A percentile compares a stretch with the other conserved stretches of the same genome.
These are phyloP conservation scores for Flammula alnicola DNA, from an alignment of 1,284 basidiomycete genomes.

Conservation along the genomic window DNA sequence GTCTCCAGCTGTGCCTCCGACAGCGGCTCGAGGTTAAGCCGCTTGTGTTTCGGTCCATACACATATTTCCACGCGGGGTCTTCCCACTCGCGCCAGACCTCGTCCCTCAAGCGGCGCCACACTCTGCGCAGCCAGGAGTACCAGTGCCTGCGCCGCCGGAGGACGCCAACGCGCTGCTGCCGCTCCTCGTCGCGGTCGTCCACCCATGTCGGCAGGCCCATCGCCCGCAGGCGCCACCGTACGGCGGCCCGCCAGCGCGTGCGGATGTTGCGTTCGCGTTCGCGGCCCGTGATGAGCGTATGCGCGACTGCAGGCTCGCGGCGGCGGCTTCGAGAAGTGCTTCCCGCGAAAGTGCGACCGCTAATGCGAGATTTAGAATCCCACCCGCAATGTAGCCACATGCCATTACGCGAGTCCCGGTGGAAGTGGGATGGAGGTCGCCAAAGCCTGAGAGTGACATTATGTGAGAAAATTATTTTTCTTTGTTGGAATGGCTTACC, in stretches of 20 bases:
- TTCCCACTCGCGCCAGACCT: slow-evolving; percentile 24
- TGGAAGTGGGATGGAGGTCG: slow-evolving; percentile 62
- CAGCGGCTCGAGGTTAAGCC: slow-evolving; percentile 64
- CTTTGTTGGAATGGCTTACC: slow-evolving; percentile 36
- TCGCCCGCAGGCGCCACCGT: slow-evolving; percentile 57
- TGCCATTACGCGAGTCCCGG: slow-evolving; percentile 57
- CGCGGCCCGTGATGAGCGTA: slow-evolving; percentile 46
- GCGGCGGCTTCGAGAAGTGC: slow-evolving; percentile 74
- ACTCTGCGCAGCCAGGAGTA: slow-evolving; percentile 20
- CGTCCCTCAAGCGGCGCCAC: slow-evolving; percentile 20
- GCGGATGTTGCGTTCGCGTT: slow-evolving; percentile 47
- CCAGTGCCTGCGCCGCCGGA: slow-evolving; percentile 17
- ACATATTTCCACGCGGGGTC: slow-evolving; percentile 41
- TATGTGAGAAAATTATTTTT: neutral
- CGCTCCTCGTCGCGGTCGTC: slow-evolving; percentile 33
- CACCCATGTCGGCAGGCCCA: slow-evolving; percentile 57
- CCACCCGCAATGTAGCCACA: slow-evolving; percentile 64
- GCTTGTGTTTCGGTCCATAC: slow-evolving; percentile 31
- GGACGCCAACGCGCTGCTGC: slow-evolving; percentile 1
- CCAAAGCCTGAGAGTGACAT: slow-evolving; percentile 62
- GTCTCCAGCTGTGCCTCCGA: slow-evolving; percentile 54
- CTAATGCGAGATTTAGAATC: slow-evolving; percentile 66
- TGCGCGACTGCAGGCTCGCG: slow-evolving; percentile 60
- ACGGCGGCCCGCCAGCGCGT: slow-evolving; percentile 61
- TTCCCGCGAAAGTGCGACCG: slow-evolving; percentile 70